Evolutionary conservation across 2,329 filamentous ascomycete genomes (phyloP).

Genomic region (Penicillium corylophilum): DNA sequence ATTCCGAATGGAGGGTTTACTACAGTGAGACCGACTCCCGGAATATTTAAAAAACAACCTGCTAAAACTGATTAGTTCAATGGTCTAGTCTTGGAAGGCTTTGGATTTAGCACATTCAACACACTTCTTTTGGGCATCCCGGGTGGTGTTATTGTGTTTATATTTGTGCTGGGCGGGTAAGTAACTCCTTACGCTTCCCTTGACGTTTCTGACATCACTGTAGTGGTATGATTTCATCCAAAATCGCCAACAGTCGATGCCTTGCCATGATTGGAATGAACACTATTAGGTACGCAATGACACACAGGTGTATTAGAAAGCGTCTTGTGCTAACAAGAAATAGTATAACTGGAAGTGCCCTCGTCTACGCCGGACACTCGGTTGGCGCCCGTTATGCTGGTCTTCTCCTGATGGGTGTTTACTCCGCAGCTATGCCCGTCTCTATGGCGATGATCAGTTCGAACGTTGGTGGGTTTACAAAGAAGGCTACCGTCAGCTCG

Average conservation of each 20-base stretch:
- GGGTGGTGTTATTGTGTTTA: constrained; percentile 13
- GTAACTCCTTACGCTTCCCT: too few species aligned
- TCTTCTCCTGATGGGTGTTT: constrained; percentile 34
- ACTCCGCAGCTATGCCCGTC: constrained; percentile 39
- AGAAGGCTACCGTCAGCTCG: constrained; percentile 49
- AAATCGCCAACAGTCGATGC: constrained; percentile 10
- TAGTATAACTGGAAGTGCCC: constrained; percentile 24
- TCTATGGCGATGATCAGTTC: constrained; percentile 43
- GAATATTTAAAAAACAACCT: not conserved
- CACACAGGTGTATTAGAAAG: too few species aligned
- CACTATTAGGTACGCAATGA: not conserved
- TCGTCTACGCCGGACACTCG: constrained; percentile 22
- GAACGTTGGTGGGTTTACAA: constrained; percentile 51
- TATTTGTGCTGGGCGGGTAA: constrained; percentile 13
- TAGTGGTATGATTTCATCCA: constrained; percentile 9
- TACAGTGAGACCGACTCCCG: constrained; percentile 23
- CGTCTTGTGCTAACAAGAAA: not conserved
- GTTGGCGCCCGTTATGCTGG: constrained; percentile 17
- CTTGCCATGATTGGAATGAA: constrained; percentile 17
- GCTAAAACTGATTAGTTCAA: constrained; percentile 11
- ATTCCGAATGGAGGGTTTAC: constrained; percentile 38
- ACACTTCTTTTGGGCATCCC: constrained; percentile 15
- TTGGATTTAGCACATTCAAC: constrained; percentile 14
- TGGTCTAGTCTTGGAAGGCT: constrained; percentile 15
- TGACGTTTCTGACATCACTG: not conserved